Evolutionary conservation across 352 stramenopile species (phyloP).

Genomic region (Globisporangium heterothallicum): DNA sequence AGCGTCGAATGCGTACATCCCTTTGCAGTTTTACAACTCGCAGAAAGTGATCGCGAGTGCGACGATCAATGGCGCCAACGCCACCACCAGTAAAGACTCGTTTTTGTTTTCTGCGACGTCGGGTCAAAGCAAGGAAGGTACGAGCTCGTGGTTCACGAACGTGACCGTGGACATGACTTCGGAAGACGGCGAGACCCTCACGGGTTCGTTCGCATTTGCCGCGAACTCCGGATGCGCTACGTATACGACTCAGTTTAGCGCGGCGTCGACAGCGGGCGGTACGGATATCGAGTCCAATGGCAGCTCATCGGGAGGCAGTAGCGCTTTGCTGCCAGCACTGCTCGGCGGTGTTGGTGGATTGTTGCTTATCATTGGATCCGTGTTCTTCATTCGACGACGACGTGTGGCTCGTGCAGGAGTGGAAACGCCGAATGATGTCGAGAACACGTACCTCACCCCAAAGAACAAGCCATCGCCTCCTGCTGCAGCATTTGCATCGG

Average conservation of each 20-base stretch:
- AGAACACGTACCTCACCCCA: constrained; percentile 59
- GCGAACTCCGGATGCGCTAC: constrained; percentile 48
- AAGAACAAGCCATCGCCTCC: constrained; percentile 34
- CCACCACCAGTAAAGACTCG: constrained; percentile 40
- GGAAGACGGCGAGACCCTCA: constrained; percentile 45
- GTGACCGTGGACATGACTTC: constrained; percentile 58
- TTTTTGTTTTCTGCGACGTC: constrained; percentile 64
- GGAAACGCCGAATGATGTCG: constrained; percentile 31
- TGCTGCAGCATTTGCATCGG: constrained; percentile 28
- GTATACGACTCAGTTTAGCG: constrained; percentile 65
- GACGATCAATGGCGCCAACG: constrained; percentile 50
- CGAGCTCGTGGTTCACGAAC: constrained; percentile 52
- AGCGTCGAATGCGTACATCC: constrained; percentile 70
- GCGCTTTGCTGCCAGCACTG: constrained; percentile 32
- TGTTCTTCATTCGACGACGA: constrained; percentile 64
- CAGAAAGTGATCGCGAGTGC: constrained; percentile 60
- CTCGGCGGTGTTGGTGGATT: constrained; percentile 36
- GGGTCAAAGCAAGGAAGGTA: constrained; percentile 27
- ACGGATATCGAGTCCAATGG: constrained; percentile 20
- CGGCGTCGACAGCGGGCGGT: constrained; percentile 41
- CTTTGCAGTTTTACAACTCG: constrained; percentile 79
- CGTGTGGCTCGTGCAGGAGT: constrained; percentile 26
- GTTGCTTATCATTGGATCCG: constrained; percentile 57
- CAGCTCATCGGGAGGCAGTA: constrained; percentile 14
- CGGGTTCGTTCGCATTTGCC: constrained; percentile 52